Conservation (phyloP, 495 filamentous ascomycete genomes). For the Penicillium waksmanii region DNA sequence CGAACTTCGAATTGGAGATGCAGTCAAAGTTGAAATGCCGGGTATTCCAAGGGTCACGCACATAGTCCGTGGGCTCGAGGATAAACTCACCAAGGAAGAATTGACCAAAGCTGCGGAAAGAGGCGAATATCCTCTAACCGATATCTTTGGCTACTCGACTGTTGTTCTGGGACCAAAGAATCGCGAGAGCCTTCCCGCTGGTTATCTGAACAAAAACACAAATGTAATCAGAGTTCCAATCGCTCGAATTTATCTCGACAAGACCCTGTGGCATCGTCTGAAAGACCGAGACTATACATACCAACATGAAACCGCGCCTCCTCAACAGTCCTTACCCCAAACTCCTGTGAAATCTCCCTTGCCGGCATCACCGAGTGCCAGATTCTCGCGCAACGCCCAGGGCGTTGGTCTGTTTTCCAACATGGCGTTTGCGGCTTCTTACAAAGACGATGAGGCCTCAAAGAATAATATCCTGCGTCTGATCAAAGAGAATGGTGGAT, state of each 20-base stretch:
- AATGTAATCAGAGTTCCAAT: constrained; percentile 50
- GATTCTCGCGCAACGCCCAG: constrained; percentile 43
- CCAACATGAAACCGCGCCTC: constrained; percentile 20
- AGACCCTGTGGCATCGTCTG: constrained; percentile 52
- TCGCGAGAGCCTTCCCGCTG: constrained; percentile 47
- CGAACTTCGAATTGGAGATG: constrained; percentile 52
- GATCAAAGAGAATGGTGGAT: constrained; percentile 68
- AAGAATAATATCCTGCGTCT: constrained; percentile 53
- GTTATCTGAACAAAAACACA: constrained; percentile 32
- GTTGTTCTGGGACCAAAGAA: constrained; percentile 50
- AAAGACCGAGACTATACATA: constrained; percentile 48
- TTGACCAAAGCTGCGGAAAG: constrained; percentile 29
- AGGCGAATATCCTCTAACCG: constrained; percentile 42
- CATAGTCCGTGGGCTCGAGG: constrained; percentile 47
- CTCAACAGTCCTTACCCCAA: constrained; percentile 31
- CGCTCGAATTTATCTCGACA: constrained; percentile 51
- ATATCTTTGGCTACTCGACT: constrained; percentile 50
- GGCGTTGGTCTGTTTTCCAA: constrained; percentile 61
- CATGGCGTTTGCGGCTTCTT: constrained; percentile 83
- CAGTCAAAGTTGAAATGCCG: constrained; percentile 54
- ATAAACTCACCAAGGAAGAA: constrained; percentile 42
- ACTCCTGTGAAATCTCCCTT: constrained; percentile 48
- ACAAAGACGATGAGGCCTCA: constrained; percentile 57
- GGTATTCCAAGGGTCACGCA: constrained; percentile 51
- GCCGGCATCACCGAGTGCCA: constrained; percentile 46